Base-by-base conservation (phyloP, 2,329 filamentous ascomycete genomes). In the Fusarium duplospermum region DNA sequence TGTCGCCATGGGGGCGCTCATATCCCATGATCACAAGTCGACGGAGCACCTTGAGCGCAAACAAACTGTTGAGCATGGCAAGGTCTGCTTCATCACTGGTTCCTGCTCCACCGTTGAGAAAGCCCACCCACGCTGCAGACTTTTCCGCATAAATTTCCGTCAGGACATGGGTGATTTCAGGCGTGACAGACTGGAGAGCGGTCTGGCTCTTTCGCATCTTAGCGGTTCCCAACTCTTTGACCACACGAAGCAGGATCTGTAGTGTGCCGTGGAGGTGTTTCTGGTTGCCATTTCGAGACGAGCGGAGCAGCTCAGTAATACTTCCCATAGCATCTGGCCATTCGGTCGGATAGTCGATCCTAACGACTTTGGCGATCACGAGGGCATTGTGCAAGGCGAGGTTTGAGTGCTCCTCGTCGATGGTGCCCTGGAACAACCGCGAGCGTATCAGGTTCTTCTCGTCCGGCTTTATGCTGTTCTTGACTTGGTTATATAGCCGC, bases 381-480 rank as follows among this genome's bases (percentile, higher is more conserved):
- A 98, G 86, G 16, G 96, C 94, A 85, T 97, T 98, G 79, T 98
- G 95, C 35, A 97, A 84, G 20, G 94, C 94, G 33, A 99, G 87
- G 54, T 91, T 89, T 66, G 89, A 88, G 72, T 96, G 92, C 1
- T 90, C 89, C 81, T 98, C 96, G 76, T 91, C 89, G 54, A 97
- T 87, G 2, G 93, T 94, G 67, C 93, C 92, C 72, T 94, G 89
- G 10, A 98, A 88, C 24, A 98, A 86, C 27, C 92, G 89, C 6
- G 89, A 89, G 59, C 96, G 91, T 63, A 99, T 96, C 40, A 89
- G 81, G 11, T 88, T 85, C 82, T 96, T 98, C 80, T 98, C 94
- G 22, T 93, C 89, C 31, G 90, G 89, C 80, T 92, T 91, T 66
- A 93, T 89, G 59, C 94, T 91, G 36, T 93, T 93, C 80, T 86